Evolutionary conservation across 2,329 filamentous ascomycete species (phyloP), one percentile per base, ranked within the genome.

Genomic region (Penicillium janthinellum): DNA sequence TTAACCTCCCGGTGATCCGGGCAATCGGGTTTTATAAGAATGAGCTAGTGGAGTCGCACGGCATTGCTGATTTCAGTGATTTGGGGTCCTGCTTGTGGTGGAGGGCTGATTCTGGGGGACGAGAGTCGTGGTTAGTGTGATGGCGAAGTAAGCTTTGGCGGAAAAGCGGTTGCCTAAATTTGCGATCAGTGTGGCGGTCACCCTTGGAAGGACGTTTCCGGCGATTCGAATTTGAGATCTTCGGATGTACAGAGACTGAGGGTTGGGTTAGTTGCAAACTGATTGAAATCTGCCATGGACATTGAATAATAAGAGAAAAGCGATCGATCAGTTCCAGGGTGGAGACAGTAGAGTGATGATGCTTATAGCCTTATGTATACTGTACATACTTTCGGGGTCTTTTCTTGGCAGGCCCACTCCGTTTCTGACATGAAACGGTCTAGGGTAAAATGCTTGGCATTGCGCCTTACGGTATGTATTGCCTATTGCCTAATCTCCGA

Each of bases 161-260:
- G 51, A 45, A 54, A 54, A 47, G 52, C 52, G 39, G 39, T 37
- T 54, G 52, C 52, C 52, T 54, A 54, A 45, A 37, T 11, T 22
- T 28, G 39, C 17, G 8, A 44, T 20, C 41, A 25, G 20, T 25
- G 11, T n/a, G 41, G 20, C 1, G 6, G 28, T 31, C 28, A 8
- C 28, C 7, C 7, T 31, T 6, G 28, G 28, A 4, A 31, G 28
- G 7, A 2, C 28, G 28, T 31, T 31, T 31, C 44, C 25, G 14
- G 44, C 25, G 22, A 31, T 28, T 28, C 28, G 1, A 25, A 5
- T 6, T 31, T 31, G 28, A 31, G 28, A 31, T 31, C 28, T 31
- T 6, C 7, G 7, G 28, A 31, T 2, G 28, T 31, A 31, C 28
- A 7, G 28, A 31, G 28, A 31, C 7, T 5, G 28, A 31, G 28